Evolutionary conservation across 345 rosid species (phyloP).

Genomic region (Citrus australasica): DNA sequence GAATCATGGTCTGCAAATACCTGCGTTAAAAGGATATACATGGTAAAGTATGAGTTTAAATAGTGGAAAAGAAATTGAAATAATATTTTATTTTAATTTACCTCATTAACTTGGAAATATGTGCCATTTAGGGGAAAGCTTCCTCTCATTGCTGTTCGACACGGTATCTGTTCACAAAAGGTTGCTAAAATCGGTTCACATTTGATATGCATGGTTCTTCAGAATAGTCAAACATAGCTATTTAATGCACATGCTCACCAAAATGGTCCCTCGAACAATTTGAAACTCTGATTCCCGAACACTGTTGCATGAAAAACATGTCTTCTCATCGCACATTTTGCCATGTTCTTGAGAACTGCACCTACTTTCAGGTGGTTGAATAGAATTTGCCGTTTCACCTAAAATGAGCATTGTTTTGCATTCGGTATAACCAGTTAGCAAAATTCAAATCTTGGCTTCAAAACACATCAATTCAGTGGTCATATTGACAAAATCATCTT

Average conservation of each 20-base stretch:
- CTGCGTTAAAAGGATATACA: constrained; percentile 27
- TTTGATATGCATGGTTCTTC: neutral
- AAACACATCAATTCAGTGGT: neutral
- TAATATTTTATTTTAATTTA: constrained; percentile 13
- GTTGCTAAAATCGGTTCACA: neutral
- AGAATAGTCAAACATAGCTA: neutral
- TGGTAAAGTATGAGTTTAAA: neutral
- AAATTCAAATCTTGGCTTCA: constrained; percentile 6
- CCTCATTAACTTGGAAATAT: constrained; percentile 97
- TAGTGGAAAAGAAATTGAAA: constrained; percentile 3
- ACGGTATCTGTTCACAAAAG: constrained; percentile 60
- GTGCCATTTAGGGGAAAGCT: constrained; percentile 97
- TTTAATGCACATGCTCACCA: constrained; percentile 49
- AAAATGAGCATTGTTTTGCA: constrained; percentile 13
- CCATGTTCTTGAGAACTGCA: constrained; percentile 54
- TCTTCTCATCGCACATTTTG: constrained; percentile 47
- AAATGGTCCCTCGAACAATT: constrained; percentile 81
- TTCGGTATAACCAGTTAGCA: constrained; percentile 2
- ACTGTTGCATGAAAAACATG: constrained; percentile 77
- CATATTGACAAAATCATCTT: neutral
- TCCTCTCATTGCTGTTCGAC: constrained; percentile 96
- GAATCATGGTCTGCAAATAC: constrained; percentile 95
- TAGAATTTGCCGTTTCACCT: constrained; percentile 88
- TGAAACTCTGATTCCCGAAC: constrained; percentile 64
- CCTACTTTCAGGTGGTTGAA: constrained; percentile 49